phyloP scores from a whole-genome alignment of 257 asterid species.

The Nicotiana knightiana region DNA sequence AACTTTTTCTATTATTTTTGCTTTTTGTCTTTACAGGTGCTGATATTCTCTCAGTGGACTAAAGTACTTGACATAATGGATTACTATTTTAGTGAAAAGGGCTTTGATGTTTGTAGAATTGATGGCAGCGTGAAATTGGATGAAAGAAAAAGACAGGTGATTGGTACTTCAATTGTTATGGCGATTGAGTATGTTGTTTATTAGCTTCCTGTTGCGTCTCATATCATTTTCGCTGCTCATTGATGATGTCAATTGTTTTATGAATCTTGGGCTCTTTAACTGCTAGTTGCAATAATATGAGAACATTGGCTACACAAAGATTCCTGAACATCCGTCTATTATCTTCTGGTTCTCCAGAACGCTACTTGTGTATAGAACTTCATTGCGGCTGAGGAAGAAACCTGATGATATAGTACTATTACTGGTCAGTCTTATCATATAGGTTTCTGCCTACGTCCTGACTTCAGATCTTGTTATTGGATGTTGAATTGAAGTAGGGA shows the following conservation, averaged over 20 bases:
- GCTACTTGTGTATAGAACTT: neutral
- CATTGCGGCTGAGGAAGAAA: neutral
- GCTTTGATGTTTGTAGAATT: constrained; percentile 76
- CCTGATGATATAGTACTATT: neutral
- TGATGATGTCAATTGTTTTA: neutral
- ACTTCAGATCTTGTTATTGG: neutral
- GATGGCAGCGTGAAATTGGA: constrained; percentile 83
- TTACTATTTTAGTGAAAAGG: constrained; percentile 85
- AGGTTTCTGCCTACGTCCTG: neutral
- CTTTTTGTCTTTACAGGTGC: constrained; percentile 44
- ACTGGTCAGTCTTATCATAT: neutral
- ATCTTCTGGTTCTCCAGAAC: neutral
- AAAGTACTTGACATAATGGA: constrained; percentile 90
- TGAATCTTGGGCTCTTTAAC: neutral
- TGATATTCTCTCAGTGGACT: constrained; percentile 98
- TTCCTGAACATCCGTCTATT: neutral
- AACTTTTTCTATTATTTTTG: neutral
- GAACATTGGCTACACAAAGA: neutral
- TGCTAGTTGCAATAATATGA: neutral
- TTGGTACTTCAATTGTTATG: neutral
- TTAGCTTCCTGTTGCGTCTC: neutral
- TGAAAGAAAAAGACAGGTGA: constrained; percentile 77
- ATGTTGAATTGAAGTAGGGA: neutral
- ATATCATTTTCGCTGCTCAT: neutral
- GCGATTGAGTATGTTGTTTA: neutral